A percentile compares a stretch with the other conserved stretches of the same genome.
Conservation (phyloP, 805 yeast genomes). For the Metschnikowia peoriensis region DNA sequence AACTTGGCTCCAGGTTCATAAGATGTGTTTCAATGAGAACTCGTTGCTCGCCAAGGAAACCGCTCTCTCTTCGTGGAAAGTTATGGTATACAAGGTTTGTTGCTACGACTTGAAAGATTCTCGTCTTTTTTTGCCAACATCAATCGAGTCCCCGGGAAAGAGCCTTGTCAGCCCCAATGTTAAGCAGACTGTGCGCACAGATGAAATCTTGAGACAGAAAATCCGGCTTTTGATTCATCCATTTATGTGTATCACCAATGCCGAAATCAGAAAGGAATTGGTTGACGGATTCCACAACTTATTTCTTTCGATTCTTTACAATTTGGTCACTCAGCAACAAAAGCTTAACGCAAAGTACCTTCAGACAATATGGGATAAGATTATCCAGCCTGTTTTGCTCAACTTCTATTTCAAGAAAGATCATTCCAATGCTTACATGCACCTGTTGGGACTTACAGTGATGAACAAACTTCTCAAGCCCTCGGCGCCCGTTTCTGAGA, state of each 20-base stretch:
- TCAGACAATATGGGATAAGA: constrained; percentile 38
- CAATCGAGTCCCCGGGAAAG: constrained; percentile 7
- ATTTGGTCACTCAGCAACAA: constrained; percentile 21
- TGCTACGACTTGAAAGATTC: constrained; percentile 13
- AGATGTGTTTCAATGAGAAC: constrained; percentile 30
- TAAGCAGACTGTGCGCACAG: not conserved
- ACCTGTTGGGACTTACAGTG: constrained; percentile 30
- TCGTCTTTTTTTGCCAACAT: constrained; percentile 1
- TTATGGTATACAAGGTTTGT: constrained; percentile 33
- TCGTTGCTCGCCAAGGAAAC: constrained; percentile 24
- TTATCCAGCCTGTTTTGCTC: constrained; percentile 30
- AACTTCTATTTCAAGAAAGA: constrained; percentile 34
- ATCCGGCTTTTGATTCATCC: constrained; percentile 29
- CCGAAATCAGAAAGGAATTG: constrained; percentile 20
- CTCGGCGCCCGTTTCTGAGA: constrained; percentile 20
- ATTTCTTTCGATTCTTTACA: constrained; percentile 30
- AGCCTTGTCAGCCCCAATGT: not conserved
- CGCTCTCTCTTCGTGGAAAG: constrained; percentile 47
- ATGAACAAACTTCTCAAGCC: constrained; percentile 27
- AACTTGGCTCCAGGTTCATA: constrained; percentile 43
- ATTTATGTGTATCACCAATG: constrained; percentile 5
- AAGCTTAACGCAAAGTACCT: constrained; percentile 24
- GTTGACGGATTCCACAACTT: constrained; percentile 30
- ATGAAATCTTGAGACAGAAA: constrained; percentile 12
- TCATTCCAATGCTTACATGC: constrained; percentile 22